Evolutionary conservation across 352 stramenopile species (phyloP), one percentile per base, ranked within the genome.

Genomic region (Blastocystis sp.): DNA sequence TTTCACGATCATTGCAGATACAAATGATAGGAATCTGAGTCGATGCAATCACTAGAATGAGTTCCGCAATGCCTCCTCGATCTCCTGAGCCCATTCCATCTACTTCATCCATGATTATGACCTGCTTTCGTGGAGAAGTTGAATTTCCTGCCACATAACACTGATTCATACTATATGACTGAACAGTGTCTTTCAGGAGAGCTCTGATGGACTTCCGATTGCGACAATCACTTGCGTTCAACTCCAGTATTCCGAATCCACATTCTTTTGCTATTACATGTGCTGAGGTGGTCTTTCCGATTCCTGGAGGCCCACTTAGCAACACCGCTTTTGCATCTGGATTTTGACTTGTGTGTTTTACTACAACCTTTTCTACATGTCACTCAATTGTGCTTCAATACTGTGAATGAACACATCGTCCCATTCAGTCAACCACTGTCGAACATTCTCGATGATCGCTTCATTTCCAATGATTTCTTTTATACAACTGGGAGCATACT

Each of bases 61-160:
- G 92, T 92, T 99, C 97, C 20, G 93, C 92, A 13, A 98, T 98
- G 66, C 96, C 96, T 63, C 95, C 96, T 18, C 97, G 93, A 92
- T 99, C 97, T 18, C 96, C 96, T 0, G 94, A 95, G 30, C 95
- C 96, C 97, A 99, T 99, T 24, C 97, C 97, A 91, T 99, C 97
- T 4, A 99, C 97, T 93, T 99, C 97, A 90, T 99, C 97, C 97
- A 99, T 99, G 85, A 99, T 95, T 13, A 99, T 93, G 64, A 98
- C 93, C 24, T 96, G 95, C 91, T 95, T 94, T 68, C 92, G 34
- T 18, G 20, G 0, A n/a, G 34, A n/a, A 18, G 26, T 20, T 20
- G 73, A 68, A 9, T 6, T 54, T 43, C 9, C 7, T 16, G 6
- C 20, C 9, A 26, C 34, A 8, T n/a, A 11, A 1, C 9, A 24